phyloP scores from a whole-genome alignment of 495 filamentous ascomycete genomes.

The Penicillium antarcticum region DNA sequence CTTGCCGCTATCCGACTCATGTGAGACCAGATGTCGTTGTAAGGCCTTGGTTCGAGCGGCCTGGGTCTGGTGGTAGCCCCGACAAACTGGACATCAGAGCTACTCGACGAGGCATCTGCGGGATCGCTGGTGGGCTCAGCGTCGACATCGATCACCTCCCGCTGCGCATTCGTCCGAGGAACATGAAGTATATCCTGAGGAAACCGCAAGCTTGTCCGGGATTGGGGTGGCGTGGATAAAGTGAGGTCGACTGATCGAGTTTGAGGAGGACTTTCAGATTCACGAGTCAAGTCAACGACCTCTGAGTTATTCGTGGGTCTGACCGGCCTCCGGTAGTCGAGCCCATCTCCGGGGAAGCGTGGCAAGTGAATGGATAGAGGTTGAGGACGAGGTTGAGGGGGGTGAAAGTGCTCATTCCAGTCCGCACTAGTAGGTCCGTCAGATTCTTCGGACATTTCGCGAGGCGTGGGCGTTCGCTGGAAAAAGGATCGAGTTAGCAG shows the following conservation, averaged over 20 bases:
- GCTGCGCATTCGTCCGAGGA: background rate
- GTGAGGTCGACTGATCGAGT: background rate
- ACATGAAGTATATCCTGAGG: conserved; percentile 19
- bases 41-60: conserved; percentile 10
- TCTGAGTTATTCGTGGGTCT: conserved; percentile 16
- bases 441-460: conserved; percentile 35
- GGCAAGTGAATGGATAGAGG: conserved; percentile 18
- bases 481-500: conserved; percentile 4
- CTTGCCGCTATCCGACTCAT: no score
- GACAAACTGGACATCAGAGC: conserved; percentile 40
- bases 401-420: conserved; percentile 23
- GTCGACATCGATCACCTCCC: conserved; percentile 37
- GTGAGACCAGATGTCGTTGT: background rate
- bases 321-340: conserved; percentile 49
- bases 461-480: conserved; percentile 38
- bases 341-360: conserved; percentile 41
- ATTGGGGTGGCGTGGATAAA: background rate
- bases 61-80: conserved; percentile 15
- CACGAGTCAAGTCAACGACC: conserved; percentile 56
- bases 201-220: background rate
- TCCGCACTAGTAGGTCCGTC: conserved; percentile 9
- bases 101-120: conserved; percentile 24
- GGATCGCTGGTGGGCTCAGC: conserved; percentile 11
- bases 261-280: conserved; percentile 38
- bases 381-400: conserved; percentile 11